Conservation (phyloP, 2,329 filamentous ascomycete species). For the Ceratocystis harringtonii region DNA sequence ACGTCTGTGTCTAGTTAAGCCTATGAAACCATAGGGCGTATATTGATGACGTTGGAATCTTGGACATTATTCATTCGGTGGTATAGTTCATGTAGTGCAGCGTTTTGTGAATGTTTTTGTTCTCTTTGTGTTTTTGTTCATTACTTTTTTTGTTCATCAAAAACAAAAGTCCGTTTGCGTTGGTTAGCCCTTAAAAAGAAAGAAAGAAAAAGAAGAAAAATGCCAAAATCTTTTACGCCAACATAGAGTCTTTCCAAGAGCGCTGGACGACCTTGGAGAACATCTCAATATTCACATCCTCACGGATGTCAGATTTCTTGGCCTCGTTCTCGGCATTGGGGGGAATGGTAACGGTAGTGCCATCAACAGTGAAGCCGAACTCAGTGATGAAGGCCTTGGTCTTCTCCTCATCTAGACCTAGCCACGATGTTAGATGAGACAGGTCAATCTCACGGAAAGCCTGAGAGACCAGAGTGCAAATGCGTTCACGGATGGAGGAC, state of each 20-base stretch:
- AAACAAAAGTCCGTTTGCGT: conserved; percentile 7
- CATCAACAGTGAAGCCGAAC: conserved; percentile 71
- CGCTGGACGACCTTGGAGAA: conserved; percentile 66
- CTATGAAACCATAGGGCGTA: background rate
- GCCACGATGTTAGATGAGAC: conserved; percentile 56
- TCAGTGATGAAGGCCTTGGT: conserved; percentile 68
- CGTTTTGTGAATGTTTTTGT: conserved; percentile 7
- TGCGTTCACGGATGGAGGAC: conserved; percentile 78
- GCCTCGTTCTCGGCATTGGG: conserved; percentile 96
- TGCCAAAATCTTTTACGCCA: conserved; percentile 11
- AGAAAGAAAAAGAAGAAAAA: conserved; percentile 9
- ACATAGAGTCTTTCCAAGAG: conserved; percentile 56
- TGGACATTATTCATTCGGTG: too few species aligned
- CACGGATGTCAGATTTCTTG: conserved; percentile 84
- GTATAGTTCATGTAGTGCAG: background rate
- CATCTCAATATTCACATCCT: conserved; percentile 86
- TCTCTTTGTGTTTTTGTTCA: conserved; percentile 14
- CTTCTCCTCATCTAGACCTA: conserved; percentile 53
- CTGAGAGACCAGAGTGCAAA: conserved; percentile 74
- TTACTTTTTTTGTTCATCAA: conserved; percentile 13
- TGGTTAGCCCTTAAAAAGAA: conserved; percentile 10
- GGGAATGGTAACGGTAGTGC: conserved; percentile 57
- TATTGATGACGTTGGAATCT: background rate
- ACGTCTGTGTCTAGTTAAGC: background rate
- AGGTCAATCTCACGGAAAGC: conserved; percentile 59